phyloP scores from a whole-genome alignment of 148 eudicot species.

The Hydrangea macrophylla region DNA sequence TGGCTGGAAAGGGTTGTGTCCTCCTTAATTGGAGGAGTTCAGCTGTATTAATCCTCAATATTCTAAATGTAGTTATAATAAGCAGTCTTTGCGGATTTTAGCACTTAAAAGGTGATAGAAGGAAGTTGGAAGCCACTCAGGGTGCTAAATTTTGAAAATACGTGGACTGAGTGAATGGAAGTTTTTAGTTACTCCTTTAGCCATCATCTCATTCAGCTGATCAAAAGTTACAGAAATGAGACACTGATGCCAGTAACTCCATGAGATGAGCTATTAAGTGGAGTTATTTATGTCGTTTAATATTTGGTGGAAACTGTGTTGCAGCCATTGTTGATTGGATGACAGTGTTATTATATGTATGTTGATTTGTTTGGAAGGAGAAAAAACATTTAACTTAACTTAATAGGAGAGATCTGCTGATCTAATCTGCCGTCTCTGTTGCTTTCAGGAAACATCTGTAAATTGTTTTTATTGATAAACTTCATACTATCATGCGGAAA shows the following conservation, averaged over 20 bases:
- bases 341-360: not conserved
- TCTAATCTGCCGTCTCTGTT: not conserved
- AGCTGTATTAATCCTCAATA: not conserved
- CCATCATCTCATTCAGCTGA: not conserved
- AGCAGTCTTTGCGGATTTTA: too few species aligned
- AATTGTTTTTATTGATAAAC: too few species aligned
- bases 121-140: too few species aligned
- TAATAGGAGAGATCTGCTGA: too few species aligned
- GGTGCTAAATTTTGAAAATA: not conserved
- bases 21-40: not conserved
- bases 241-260: not conserved
- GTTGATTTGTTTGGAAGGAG: not conserved
- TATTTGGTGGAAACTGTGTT: not conserved
- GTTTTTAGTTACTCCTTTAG: not conserved
- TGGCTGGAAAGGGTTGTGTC: not conserved
- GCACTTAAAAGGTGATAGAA: too few species aligned
- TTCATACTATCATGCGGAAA: too few species aligned
- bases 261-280: too few species aligned
- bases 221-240: too few species aligned
- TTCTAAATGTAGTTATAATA: not conserved
- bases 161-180: not conserved
- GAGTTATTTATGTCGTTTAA: not conserved
- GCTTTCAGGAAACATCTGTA: slow-evolving; percentile 61
- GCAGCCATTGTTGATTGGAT: too few species aligned
- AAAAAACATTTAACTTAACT: not conserved